These are phyloP conservation scores for Dunaliella primolecta DNA, from an alignment of 139 green algal species.

Conservation along the genomic window DNA sequence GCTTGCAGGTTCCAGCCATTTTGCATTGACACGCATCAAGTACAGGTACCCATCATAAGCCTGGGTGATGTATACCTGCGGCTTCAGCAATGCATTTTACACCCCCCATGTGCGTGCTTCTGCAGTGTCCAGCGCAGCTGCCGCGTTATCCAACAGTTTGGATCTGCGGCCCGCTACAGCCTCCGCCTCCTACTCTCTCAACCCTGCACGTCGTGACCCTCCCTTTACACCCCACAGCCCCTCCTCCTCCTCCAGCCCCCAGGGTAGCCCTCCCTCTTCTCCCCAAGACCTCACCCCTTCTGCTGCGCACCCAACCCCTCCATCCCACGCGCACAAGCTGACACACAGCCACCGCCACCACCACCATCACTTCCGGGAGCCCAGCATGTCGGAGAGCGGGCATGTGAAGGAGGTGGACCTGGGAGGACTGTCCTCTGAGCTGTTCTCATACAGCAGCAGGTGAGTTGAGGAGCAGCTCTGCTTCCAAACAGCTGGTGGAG, in stretches of 20 bases:
- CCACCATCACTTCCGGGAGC: background rate
- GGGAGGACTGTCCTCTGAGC: conserved; percentile 30
- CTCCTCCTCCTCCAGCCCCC: background rate
- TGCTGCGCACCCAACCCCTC: too few relatives aligned
- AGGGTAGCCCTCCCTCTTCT: background rate
- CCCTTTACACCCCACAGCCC: background rate
- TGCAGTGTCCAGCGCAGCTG: background rate
- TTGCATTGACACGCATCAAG: too few relatives aligned
- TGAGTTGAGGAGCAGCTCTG: too few relatives aligned
- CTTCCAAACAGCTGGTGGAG: too few relatives aligned
- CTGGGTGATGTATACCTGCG: too few relatives aligned
- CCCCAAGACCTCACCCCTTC: background rate
- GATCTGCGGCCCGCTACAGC: conserved; percentile 37
- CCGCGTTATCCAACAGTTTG: conserved; percentile 32
- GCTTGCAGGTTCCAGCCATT: too few relatives aligned
- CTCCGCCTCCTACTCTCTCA: conserved; percentile 3
- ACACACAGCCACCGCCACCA: too few relatives aligned
- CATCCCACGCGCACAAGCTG: background rate
- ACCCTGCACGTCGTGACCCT: background rate
- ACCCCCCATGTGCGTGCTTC: too few relatives aligned
- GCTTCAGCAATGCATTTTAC: too few relatives aligned
- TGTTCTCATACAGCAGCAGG: conserved; percentile 27
- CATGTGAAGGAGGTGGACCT: conserved; percentile 38
- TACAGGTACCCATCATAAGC: too few relatives aligned
- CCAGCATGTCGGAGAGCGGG: conserved; percentile 1